These are phyloP conservation scores for Colletotrichum brevisporum DNA, from an alignment of 2,329 filamentous ascomycete species.

Conservation along the genomic window DNA sequence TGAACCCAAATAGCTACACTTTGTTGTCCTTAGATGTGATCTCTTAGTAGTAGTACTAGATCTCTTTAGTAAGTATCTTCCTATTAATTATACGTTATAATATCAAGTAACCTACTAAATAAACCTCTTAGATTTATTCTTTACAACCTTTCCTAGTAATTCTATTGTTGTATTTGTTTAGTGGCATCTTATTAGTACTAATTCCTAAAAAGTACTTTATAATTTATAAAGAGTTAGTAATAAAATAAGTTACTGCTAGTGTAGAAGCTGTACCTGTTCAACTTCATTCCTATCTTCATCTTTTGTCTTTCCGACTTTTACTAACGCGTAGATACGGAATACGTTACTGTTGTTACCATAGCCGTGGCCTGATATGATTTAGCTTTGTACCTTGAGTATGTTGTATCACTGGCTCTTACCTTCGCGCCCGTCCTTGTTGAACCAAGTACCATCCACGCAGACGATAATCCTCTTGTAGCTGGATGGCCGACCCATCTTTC, in stretches of 20 bases:
- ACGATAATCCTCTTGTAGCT: slow-evolving; percentile 26
- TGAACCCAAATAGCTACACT: slow-evolving; percentile 57
- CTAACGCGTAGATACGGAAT: slow-evolving; percentile 27
- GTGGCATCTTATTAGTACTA: slow-evolving; percentile 39
- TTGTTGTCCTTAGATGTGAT: slow-evolving; percentile 48
- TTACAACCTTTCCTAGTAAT: slow-evolving; percentile 40
- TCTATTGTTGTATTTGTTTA: slow-evolving; percentile 43
- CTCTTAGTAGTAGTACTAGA: slow-evolving; percentile 26
- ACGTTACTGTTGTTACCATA: slow-evolving; percentile 34
- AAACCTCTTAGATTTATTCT: slow-evolving; percentile 43
- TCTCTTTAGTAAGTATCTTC: neutral
- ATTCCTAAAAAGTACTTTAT: slow-evolving; percentile 41
- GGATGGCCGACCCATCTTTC: too few relatives aligned
- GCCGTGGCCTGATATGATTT: slow-evolving; percentile 9
- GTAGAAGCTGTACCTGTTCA: neutral
- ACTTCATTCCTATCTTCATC: slow-evolving; percentile 18
- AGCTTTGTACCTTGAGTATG: too few relatives aligned
- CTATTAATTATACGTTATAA: neutral
- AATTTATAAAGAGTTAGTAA: neutral
- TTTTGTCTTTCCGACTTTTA: slow-evolving; percentile 18
- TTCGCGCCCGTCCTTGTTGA: slow-evolving; percentile 34
- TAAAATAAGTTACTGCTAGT: too few relatives aligned
- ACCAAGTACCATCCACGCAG: slow-evolving; percentile 38
- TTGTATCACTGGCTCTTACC: neutral
- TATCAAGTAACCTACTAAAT: slow-evolving; percentile 37